Percentiles rank a stretch among this genome's conserved stretches.
Conservation (phyloP, 441 rosid genomes). For the Eugenia klotzschiana region DNA sequence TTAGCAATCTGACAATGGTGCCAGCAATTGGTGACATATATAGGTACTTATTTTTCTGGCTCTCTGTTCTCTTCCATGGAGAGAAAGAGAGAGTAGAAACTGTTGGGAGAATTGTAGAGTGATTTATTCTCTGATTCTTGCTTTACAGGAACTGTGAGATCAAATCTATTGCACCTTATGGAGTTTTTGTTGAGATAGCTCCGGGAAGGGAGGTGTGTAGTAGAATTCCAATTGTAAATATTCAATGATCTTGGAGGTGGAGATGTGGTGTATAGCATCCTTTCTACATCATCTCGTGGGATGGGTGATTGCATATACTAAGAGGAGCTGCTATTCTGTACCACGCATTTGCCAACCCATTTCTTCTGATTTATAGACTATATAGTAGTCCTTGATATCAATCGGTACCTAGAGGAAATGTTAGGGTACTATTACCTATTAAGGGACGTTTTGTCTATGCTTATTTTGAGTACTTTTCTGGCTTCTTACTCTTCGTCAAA, state of each 20-base stretch:
- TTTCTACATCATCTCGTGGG: not conserved
- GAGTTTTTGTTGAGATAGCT: conserved; percentile 92
- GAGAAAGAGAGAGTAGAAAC: not conserved
- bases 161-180: conserved; percentile 80
- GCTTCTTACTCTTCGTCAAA: not conserved
- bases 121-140: not conserved
- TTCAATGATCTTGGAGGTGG: not conserved
- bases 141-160: conserved; percentile 73
- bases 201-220: conserved; percentile 78
- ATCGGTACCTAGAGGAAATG: not conserved
- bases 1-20: conserved; percentile 70
- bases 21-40: conserved; percentile 80
- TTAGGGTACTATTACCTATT: not conserved
- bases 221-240: conserved; percentile 1
- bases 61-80: not conserved
- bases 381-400: not conserved
- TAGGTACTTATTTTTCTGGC: conserved; percentile 31
- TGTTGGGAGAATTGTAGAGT: not conserved
- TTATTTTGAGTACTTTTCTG: not conserved
- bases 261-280: not conserved
- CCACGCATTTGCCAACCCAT: not conserved
- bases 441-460: not conserved
- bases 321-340: not conserved
- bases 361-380: not conserved
- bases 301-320: not conserved